Conservation (phyloP, 495 filamentous ascomycete genomes). For the Aspergillus sclerotioniger region DNA sequence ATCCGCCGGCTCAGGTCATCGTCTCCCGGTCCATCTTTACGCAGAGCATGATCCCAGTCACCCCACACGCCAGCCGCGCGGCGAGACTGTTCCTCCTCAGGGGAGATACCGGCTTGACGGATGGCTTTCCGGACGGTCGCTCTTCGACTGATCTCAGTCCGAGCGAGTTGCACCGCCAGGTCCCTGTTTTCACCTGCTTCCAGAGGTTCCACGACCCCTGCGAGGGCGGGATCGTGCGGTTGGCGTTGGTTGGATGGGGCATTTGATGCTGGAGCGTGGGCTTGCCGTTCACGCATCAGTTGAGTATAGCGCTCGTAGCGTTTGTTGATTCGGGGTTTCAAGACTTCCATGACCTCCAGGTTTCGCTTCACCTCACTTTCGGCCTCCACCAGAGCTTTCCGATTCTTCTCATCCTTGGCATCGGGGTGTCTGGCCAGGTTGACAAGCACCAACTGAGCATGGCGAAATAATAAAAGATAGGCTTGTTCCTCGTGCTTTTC, state of each 20-base stretch:
- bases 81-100: constrained; percentile 54
- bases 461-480: constrained; percentile 82
- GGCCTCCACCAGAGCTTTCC: constrained; percentile 45
- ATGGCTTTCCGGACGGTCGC: constrained; percentile 56
- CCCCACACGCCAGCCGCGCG: constrained; percentile 65
- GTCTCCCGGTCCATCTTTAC: constrained; percentile 25
- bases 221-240: constrained; percentile 39
- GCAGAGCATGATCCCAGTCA: constrained; percentile 49
- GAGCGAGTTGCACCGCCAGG: constrained; percentile 74
- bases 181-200: constrained; percentile 70
- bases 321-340: constrained; percentile 67
- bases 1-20: constrained; percentile 47
- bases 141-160: constrained; percentile 68
- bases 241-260: constrained; percentile 17
- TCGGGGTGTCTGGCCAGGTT: constrained; percentile 61
- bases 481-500: constrained; percentile 86
- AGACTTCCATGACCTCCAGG: constrained; percentile 57
- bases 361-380: constrained; percentile 53
- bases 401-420: constrained; percentile 47
- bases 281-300: constrained; percentile 49
- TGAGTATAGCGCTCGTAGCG: constrained; percentile 60
- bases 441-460: constrained; percentile 67
- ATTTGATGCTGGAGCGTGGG: constrained; percentile 22
- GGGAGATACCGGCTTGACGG: constrained; percentile 51
- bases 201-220: constrained; percentile 49